Evolutionary conservation across 2,329 filamentous ascomycete genomes (phyloP).

Genomic region (Pseudogymnoascus sp.): DNA sequence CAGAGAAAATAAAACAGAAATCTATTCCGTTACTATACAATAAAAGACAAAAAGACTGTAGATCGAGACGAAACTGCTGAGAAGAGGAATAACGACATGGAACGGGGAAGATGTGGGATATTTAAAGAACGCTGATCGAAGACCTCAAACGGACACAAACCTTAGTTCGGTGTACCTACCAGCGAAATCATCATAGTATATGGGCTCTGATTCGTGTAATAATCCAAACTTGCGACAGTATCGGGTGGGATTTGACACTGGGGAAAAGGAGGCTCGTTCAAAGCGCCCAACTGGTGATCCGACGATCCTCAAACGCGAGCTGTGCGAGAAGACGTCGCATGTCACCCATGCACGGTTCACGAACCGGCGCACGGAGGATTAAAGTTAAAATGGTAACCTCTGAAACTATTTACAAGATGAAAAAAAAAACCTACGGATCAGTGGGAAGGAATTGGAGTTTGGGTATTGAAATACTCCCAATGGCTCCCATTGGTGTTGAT

Average conservation of each 20-base stretch:
- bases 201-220: conserved; percentile 1
- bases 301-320: conserved; percentile 3
- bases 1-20: conserved; percentile 6
- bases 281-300: not conserved
- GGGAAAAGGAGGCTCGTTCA: not conserved
- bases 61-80: not conserved
- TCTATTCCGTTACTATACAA: not conserved
- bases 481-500: not conserved
- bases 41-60: not conserved
- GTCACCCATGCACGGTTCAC: not conserved
- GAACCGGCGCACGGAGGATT: not conserved
- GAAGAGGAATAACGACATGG: not conserved
- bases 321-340: not conserved
- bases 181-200: not conserved
- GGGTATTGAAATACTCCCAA: not conserved
- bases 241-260: not conserved
- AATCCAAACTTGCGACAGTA: conserved; percentile 3
- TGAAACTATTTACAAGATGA: not conserved
- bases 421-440: not conserved
- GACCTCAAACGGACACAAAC: not conserved
- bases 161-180: not conserved
- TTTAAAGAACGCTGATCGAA: not conserved
- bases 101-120: not conserved
- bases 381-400: not conserved
- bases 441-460: not conserved